phyloP scores from a whole-genome alignment of 176 grass and related monocot genomes.

The Aegilops tauschii region DNA sequence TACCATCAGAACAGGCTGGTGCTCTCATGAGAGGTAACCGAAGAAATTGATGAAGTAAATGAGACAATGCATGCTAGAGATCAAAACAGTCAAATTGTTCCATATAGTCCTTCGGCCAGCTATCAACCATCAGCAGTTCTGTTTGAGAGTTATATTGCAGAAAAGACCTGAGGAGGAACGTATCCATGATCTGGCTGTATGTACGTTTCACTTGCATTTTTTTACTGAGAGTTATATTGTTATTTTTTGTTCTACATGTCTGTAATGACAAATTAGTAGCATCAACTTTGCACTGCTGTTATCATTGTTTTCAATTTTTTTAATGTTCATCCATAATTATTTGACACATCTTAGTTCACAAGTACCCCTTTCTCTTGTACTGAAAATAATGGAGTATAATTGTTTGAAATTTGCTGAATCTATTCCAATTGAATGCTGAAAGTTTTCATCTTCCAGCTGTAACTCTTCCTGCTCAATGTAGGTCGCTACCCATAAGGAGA shows the following conservation, averaged over 20 bases:
- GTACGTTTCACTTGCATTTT: too few species aligned
- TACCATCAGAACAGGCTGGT: too few species aligned
- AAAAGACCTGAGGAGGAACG: too few species aligned
- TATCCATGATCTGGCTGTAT: too few species aligned
- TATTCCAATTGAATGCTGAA: constrained; percentile 9
- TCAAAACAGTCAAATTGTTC: too few species aligned
- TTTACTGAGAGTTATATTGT: too few species aligned
- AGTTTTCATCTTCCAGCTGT: neutral
- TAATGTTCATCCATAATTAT: neutral
- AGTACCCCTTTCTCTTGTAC: neutral
- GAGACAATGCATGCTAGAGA: too few species aligned
- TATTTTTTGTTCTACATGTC: neutral
- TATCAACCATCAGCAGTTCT: too few species aligned
- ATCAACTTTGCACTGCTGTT: neutral
- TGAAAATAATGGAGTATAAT: neutral
- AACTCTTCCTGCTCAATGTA: constrained; percentile 43
- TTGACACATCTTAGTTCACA: neutral
- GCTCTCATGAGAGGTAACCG: too few species aligned
- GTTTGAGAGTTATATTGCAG: too few species aligned
- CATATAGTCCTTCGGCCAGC: too few species aligned
- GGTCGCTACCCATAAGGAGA: constrained; percentile 53
- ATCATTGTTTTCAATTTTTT: neutral
- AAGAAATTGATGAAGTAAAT: too few species aligned
- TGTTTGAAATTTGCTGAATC: constrained; percentile 10
- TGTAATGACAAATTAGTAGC: neutral